Evolutionary conservation across 495 filamentous ascomycete genomes (phyloP).

Genomic region (Collariella sp.): DNA sequence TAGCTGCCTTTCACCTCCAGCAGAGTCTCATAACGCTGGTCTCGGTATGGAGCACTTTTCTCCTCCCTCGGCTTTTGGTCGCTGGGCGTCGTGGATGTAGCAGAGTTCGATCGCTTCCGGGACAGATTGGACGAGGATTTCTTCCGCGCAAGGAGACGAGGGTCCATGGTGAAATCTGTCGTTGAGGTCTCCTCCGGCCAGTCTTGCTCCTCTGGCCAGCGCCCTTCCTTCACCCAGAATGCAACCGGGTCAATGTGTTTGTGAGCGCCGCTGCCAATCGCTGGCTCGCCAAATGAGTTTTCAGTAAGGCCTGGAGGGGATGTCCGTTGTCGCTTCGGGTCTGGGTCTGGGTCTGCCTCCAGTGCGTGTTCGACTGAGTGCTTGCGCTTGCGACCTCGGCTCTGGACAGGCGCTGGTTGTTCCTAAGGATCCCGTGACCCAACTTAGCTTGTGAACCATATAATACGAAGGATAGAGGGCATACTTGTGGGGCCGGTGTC

Average conservation of each 20-base stretch:
- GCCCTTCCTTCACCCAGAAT: constrained; percentile 10
- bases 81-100: not conserved
- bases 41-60: not conserved
- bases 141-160: not conserved
- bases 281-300: constrained; percentile 6
- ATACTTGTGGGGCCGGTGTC: constrained; percentile 5
- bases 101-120: not conserved
- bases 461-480: constrained; percentile 7
- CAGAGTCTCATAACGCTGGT: not conserved
- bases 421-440: constrained; percentile 12
- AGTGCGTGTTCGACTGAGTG: constrained; percentile 5
- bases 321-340: constrained; percentile 6
- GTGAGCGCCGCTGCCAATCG: constrained; percentile 1
- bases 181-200: constrained; percentile 8
- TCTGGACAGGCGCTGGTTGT: constrained; percentile 12
- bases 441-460: constrained; percentile 13
- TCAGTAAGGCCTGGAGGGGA: not conserved
- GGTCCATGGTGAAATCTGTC: not conserved
- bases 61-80: not conserved
- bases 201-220: constrained; percentile 9
- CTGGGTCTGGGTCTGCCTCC: constrained; percentile 5
- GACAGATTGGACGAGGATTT: not conserved
- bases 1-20: not conserved
- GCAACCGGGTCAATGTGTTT: constrained; percentile 8
- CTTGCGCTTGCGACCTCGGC: constrained; percentile 14